Evolutionary conservation across 2,329 filamentous ascomycete genomes (phyloP).

Genomic region (Aspergillus novoparasiticus): DNA sequence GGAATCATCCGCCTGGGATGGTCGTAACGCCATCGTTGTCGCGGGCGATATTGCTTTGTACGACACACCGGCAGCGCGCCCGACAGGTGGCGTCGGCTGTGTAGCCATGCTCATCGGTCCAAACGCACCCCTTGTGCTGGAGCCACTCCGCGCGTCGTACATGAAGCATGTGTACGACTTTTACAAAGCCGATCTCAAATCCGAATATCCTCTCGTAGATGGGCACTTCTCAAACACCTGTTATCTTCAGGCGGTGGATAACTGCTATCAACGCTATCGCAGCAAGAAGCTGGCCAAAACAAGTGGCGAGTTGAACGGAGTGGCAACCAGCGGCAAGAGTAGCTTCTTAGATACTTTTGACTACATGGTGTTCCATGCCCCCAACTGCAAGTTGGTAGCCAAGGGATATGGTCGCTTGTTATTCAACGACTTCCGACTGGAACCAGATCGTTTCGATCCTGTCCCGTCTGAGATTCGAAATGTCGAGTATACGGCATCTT

Average conservation of each 20-base stretch:
- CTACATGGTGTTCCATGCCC: conserved; percentile 80
- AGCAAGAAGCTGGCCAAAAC: conserved; percentile 59
- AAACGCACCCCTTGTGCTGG: conserved; percentile 73
- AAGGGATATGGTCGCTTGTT: conserved; percentile 83
- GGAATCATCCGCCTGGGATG: conserved; percentile 85
- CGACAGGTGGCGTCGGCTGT: conserved; percentile 77
- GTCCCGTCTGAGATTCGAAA: conserved; percentile 75
- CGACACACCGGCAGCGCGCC: conserved; percentile 78
- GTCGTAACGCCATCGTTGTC: conserved; percentile 76
- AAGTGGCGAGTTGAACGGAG: conserved; percentile 54
- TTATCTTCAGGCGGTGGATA: conserved; percentile 79
- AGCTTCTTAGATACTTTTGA: conserved; percentile 77
- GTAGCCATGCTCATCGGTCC: conserved; percentile 80
- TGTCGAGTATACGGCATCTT: conserved; percentile 75
- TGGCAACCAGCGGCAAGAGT: conserved; percentile 46
- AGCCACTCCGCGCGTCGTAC: conserved; percentile 78
- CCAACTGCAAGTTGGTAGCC: conserved; percentile 82
- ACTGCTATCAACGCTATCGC: conserved; percentile 79
- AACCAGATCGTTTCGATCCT: conserved; percentile 71
- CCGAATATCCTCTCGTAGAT: conserved; percentile 84
- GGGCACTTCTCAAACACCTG: conserved; percentile 81
- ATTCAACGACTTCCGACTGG: conserved; percentile 80
- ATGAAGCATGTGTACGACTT: conserved; percentile 87
- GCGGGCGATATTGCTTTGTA: conserved; percentile 84
- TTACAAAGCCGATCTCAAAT: conserved; percentile 85